Percentiles rank a stretch among this genome's conserved stretches.
These are phyloP conservation scores for Sclerotinia subarctica DNA, from an alignment of 2,329 filamentous ascomycete species.

Conservation along the genomic window DNA sequence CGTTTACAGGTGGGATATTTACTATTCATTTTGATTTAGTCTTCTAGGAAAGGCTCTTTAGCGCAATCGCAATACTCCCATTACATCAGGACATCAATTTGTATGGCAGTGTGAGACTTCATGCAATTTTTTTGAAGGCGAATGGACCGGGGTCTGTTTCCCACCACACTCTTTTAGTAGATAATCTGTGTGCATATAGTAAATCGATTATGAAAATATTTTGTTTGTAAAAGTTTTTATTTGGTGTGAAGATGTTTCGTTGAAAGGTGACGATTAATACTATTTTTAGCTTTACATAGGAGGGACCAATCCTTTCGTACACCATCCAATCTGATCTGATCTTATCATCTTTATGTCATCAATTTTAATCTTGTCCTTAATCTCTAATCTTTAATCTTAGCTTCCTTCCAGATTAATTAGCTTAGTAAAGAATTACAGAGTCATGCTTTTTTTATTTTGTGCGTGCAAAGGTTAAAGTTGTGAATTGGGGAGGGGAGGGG, in stretches of 20 bases:
- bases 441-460: too few species aligned
- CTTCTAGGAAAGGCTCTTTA: conserved; percentile 5
- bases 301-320: too few species aligned
- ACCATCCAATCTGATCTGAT: too few species aligned
- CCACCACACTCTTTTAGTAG: neutral
- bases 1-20: neutral
- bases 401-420: too few species aligned
- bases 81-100: conserved; percentile 9
- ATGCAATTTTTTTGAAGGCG: neutral
- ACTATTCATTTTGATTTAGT: neutral
- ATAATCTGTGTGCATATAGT: conserved; percentile 1
- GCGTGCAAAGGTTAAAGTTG: too few species aligned
- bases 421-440: too few species aligned
- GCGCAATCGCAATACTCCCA: neutral
- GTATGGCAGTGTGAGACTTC: neutral
- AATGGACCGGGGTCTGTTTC: neutral
- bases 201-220: neutral
- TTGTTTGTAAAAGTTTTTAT: neutral
- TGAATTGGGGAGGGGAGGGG: too few species aligned
- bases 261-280: conserved; percentile 6
- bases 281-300: neutral
- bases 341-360: too few species aligned
- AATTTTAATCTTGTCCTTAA: too few species aligned
- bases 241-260: neutral
- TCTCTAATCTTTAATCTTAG: too few species aligned